phyloP scores from a whole-genome alignment of 331 rosid genomes.

The Erythrophleum ivorense region DNA sequence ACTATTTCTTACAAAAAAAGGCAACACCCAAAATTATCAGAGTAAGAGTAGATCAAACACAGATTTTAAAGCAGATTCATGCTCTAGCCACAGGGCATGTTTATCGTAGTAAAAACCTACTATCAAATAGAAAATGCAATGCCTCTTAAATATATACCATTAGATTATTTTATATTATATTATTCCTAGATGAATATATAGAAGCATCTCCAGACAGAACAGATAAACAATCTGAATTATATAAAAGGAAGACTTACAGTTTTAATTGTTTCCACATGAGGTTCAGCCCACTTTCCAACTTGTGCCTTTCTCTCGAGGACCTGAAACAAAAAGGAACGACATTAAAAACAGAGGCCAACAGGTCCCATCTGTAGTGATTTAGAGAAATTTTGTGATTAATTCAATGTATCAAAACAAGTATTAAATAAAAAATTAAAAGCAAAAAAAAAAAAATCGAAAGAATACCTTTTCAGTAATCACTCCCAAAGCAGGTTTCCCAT shows the following conservation, averaged over 20 bases:
- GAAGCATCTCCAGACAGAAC: slow-evolving; percentile 24
- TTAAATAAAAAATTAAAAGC: not conserved
- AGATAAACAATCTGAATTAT: slow-evolving; percentile 32
- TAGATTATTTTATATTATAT: not conserved
- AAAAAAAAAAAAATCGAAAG: slow-evolving; percentile 13
- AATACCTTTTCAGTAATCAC: slow-evolving; percentile 67
- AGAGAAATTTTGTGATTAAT: slow-evolving; percentile 23
- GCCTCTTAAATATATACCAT: not conserved
- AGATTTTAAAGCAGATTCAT: slow-evolving; percentile 20
- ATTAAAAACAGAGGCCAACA: not conserved
- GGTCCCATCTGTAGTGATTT: not conserved
- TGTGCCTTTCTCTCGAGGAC: slow-evolving; percentile 70
- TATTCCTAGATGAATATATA: not conserved
- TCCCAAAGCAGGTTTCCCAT: slow-evolving; percentile 74
- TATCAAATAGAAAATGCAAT: not conserved
- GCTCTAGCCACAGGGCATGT: slow-evolving; percentile 9
- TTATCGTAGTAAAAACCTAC: slow-evolving; percentile 19
- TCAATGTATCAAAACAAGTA: slow-evolving; percentile 18
- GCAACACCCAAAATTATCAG: slow-evolving; percentile 27
- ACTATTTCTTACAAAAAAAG: slow-evolving; percentile 16
- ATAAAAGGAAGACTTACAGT: slow-evolving; percentile 59
- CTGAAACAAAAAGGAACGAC: slow-evolving; percentile 34
- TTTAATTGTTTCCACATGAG: slow-evolving; percentile 67
- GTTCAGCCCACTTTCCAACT: slow-evolving; percentile 86
- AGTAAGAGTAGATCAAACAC: slow-evolving; percentile 26